Percentiles rank a stretch among this genome's conserved stretches.
phyloP scores from a whole-genome alignment of 208 protist genomes.

The Crithidia mellificae region DNA sequence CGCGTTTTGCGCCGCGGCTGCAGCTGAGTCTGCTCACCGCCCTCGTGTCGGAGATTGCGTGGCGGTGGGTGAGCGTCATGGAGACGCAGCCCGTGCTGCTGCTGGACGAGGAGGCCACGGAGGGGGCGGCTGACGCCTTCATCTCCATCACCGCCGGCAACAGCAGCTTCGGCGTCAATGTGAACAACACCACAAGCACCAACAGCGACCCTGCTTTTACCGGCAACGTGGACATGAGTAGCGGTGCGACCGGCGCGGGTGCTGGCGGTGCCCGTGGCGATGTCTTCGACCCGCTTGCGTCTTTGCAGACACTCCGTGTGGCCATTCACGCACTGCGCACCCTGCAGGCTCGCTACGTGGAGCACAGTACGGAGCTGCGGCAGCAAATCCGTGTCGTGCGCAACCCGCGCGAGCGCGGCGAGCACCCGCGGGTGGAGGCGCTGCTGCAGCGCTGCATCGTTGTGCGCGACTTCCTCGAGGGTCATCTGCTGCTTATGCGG shows the following conservation, averaged over 20 bases:
- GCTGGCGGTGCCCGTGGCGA: background rate
- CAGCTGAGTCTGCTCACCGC: conserved; percentile 53
- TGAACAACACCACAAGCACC: background rate
- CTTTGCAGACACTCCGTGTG: conserved; percentile 36
- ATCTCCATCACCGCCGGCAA: background rate
- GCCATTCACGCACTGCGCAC: conserved; percentile 39
- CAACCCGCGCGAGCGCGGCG: conserved; percentile 10
- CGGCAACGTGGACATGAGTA: background rate
- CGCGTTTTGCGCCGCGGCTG: conserved; percentile 49
- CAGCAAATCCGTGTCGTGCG: conserved; percentile 31
- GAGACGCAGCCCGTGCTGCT: conserved; percentile 43
- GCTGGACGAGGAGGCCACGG: conserved; percentile 32
- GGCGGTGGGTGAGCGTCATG: conserved; percentile 52
- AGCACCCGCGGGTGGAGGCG: conserved; percentile 49
- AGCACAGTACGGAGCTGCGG: conserved; percentile 38
- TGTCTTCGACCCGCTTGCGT: conserved; percentile 19
- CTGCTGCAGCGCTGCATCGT: conserved; percentile 46
- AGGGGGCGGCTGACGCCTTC: conserved; percentile 5
- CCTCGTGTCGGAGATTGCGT: conserved; percentile 49
- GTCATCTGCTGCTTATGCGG: conserved; percentile 46
- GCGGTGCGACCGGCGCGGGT: background rate
- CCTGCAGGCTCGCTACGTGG: conserved; percentile 48
- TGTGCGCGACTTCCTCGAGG: conserved; percentile 52
- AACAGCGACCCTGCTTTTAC: background rate
- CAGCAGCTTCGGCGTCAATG: background rate